These are phyloP conservation scores for Ampelocalamus luodianensis DNA, from an alignment of 176 grass and related monocot genomes.

Conservation along the genomic window DNA sequence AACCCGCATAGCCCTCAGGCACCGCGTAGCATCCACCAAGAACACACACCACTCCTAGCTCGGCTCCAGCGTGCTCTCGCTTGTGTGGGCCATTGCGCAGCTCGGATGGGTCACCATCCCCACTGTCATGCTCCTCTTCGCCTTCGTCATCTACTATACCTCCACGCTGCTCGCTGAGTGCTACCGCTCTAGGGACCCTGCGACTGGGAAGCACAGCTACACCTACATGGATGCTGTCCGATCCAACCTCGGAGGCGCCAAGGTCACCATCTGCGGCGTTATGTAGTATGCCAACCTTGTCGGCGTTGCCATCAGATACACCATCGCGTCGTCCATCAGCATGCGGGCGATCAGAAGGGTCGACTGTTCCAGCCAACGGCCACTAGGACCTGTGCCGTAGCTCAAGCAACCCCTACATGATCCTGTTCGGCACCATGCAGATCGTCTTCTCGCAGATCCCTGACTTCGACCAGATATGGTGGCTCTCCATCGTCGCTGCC, in stretches of 20 bases:
- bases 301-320: too few species aligned
- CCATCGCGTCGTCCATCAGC: too few species aligned
- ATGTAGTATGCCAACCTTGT: too few species aligned
- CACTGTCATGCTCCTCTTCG: constrained; percentile 58
- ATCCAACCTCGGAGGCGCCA: too few species aligned
- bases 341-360: constrained; percentile 62
- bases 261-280: too few species aligned
- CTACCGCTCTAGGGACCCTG: constrained; percentile 54
- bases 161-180: constrained; percentile 55
- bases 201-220: constrained; percentile 58
- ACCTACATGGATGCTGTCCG: constrained; percentile 75
- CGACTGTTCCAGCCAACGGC: constrained; percentile 50
- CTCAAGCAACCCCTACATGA: constrained; percentile 65
- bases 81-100: too few species aligned
- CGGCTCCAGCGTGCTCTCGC: constrained; percentile 60
- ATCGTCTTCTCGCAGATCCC: constrained; percentile 68
- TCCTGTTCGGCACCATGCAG: constrained; percentile 56
- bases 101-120: constrained; percentile 62
- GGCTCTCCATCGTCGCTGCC: constrained; percentile 68
- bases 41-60: too few species aligned
- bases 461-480: constrained; percentile 64
- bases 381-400: constrained; percentile 37
- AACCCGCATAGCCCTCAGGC: too few species aligned
- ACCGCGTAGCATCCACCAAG: too few species aligned
- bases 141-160: constrained; percentile 57